Base-by-base conservation (phyloP, 176 grass and related monocot species). In the Melocanna baccifera region DNA sequence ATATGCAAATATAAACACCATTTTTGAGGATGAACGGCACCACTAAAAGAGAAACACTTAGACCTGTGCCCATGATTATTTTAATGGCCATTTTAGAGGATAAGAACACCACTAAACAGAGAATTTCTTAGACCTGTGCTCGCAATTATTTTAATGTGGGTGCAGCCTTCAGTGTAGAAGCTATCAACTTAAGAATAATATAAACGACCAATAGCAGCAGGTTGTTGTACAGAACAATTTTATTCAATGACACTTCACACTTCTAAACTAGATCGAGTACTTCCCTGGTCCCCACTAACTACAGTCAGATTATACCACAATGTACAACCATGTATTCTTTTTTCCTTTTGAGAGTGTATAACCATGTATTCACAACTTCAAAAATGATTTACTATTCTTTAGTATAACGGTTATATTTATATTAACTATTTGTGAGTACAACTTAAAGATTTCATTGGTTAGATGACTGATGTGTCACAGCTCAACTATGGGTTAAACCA, bases 191-290 rank as follows among this genome's bases (percentile, higher is more conserved):
- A 46, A 37, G 29, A 61, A 42, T 32, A 58, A 63, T 3, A 46
- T 12, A 83, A 62, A 83, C 10, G 20, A 25, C 68, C 28, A 62
- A 73, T 51, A 18, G 10, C 25, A 79, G 19, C 28, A 74, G 57
- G 26, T 74, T n/a, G n/a, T n/a, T n/a, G 28, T 75, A 75, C 29
- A 58, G 30, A 45, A 69, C 12, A 14, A 85, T 70, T 86, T 80
- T 62, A 74, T 46, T 18, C 14, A 32, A 64, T 74, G 67, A 26
- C 11, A 61, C 32, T 48, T 87, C 14, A 52, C 2, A 78, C 36
- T 47, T 80, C 20, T 57, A 74, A 76, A 29, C 62, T 59, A 87
- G 40, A 81, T 18, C 51, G 16, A 57, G 51, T 82, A 50, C 62
- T 74, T 50, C 29, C 9, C 4, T n/a, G 55, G 28, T 28, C 42